These are phyloP conservation scores for Parafenestella ontariensis DNA, from an alignment of 2,329 filamentous ascomycete genomes.

Conservation along the genomic window DNA sequence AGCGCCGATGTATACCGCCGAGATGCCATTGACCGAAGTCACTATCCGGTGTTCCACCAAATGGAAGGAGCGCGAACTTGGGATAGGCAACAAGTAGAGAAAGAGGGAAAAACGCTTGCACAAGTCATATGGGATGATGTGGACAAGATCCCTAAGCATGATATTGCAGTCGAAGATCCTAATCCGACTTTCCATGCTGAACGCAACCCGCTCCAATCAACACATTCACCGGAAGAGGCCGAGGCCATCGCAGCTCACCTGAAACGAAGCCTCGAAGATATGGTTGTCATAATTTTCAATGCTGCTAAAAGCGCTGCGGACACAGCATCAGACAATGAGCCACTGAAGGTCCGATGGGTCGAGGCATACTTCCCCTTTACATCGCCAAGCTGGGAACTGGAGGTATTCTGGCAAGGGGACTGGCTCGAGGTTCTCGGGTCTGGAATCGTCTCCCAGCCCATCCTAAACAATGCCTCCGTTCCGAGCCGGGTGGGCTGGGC, in stretches of 20 bases:
- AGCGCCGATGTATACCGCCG: constrained; percentile 94
- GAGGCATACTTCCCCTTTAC: constrained; percentile 99
- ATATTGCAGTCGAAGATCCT: constrained; percentile 80
- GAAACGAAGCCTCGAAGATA: constrained; percentile 85
- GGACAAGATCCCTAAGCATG: constrained; percentile 73
- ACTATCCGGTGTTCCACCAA: constrained; percentile 98
- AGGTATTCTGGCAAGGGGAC: constrained; percentile 91
- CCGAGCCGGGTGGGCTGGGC: constrained; percentile 87
- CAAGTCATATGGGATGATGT: constrained; percentile 74
- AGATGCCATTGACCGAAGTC: constrained; percentile 92
- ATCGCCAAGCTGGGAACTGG: constrained; percentile 92
- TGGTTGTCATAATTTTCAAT: constrained; percentile 88
- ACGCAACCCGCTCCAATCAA: constrained; percentile 81
- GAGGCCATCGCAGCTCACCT: constrained; percentile 84
- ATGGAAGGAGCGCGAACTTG: constrained; percentile 96
- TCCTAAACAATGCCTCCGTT: constrained; percentile 79
- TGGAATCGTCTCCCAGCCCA: constrained; percentile 83
- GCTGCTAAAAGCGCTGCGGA: constrained; percentile 70
- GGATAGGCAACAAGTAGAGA: constrained; percentile 70
- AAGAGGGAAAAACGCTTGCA: constrained; percentile 55
- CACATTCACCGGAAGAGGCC: constrained; percentile 77
- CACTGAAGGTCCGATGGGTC: constrained; percentile 88
- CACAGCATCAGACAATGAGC: constrained; percentile 60
- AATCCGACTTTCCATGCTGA: constrained; percentile 79
- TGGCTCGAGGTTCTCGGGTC: constrained; percentile 98